Base-by-base conservation (phyloP, 345 rosid species). In the Acer negundo region DNA sequence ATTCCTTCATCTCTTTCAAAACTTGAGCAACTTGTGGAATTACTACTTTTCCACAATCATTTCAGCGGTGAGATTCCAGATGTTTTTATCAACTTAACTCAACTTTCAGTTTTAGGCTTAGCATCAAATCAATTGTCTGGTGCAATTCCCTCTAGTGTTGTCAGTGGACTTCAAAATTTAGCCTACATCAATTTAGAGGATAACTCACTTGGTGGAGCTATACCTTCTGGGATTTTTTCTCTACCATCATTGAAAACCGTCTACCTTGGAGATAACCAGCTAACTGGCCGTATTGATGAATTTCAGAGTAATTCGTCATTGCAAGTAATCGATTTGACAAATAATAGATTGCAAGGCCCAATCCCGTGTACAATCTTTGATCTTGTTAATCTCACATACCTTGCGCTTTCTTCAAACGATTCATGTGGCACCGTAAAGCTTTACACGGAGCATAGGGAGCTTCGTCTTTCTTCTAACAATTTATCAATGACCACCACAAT, bases 61-160 rank as follows among this genome's bases (percentile, higher is more conserved):
- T 62, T 85, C 2, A 56, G 9, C 2, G 86, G 91, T 26, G 26
- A 46, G 4, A 49, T 82, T 20, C 86, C 81, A 7, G 42, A 70
- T 0, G 55, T 72, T 31, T 26, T 69, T 22, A 72, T 53, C 12
- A 67, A 74, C 22, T 3, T 64, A 3, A 22, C 35, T 3, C 53
- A 67, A 42, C 53, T 67, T 67, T 40, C 15, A 1, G 0, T 7
- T 6, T 73, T 47, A 46, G 7, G 1, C 38, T 16, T 65, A 5
- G 40, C 61, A 35, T 0, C 1, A 10, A 68, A 68, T 26, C 67
- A 4, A 15, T 58, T 76, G 0, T 22, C 5, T 23, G 79, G 67
- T 40, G n/a, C 56, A 23, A 70, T 58, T 26, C 61, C 55, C 1
- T 3, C 3, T 46, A 1, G 23, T 16, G 6, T 40, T 40, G 56